Percentiles rank a stretch among this genome's conserved stretches.
These are phyloP conservation scores for Botryosphaeria dothidea DNA, from an alignment of 2,329 filamentous ascomycete species.

Conservation along the genomic window DNA sequence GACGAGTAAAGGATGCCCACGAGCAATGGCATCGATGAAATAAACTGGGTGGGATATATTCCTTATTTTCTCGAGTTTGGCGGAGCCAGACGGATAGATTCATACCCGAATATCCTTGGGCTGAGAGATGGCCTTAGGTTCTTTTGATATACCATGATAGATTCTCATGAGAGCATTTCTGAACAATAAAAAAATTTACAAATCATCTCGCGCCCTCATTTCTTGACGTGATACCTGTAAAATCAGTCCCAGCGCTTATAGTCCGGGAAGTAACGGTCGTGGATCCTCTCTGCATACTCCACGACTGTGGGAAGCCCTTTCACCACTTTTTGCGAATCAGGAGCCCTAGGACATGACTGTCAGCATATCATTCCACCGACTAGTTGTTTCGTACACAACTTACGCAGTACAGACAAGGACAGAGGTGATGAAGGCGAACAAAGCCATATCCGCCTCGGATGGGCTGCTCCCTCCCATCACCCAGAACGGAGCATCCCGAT, in stretches of 20 bases:
- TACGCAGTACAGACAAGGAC: slow-evolving; percentile 54
- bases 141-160: slow-evolving; percentile 16
- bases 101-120: background rate
- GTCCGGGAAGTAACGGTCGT: slow-evolving; percentile 59
- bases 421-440: slow-evolving; percentile 62
- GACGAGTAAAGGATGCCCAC: slow-evolving; percentile 60
- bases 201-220: background rate
- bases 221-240: background rate
- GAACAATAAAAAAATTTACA: background rate
- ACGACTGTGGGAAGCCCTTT: slow-evolving; percentile 50
- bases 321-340: slow-evolving; percentile 49
- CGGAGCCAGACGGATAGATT: slow-evolving; percentile 1
- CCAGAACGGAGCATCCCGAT: slow-evolving; percentile 54
- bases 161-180: background rate
- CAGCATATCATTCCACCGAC: background rate
- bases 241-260: slow-evolving; percentile 46
- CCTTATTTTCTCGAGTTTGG: background rate
- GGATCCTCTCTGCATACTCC: slow-evolving; percentile 60
- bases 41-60: background rate
- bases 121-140: slow-evolving; percentile 3
- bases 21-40: background rate
- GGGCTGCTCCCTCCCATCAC: slow-evolving; percentile 54
- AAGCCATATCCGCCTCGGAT: slow-evolving; percentile 57
- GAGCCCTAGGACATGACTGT: slow-evolving; percentile 28
- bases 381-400: background rate